Base-by-base conservation (phyloP, 768 basidiomycete genomes). In the Trametes punicea region DNA sequence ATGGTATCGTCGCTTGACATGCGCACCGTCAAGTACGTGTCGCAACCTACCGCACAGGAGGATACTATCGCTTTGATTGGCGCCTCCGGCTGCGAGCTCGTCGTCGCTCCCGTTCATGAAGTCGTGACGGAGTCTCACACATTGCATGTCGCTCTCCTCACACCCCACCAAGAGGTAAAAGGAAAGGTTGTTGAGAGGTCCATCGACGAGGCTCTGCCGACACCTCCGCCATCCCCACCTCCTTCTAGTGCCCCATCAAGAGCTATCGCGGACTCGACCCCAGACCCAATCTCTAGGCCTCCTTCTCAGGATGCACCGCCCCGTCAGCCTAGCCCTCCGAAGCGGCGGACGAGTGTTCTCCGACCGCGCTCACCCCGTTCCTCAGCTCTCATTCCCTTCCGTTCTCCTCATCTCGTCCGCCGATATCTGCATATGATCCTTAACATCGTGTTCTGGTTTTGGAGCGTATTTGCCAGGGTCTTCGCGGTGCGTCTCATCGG, bases 211-310 rank as follows among this genome's bases (percentile, higher is more conserved):
- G 39, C 51, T 7, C 57, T 64, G 2, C 63, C 61, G 8, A 66
- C 65, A 1, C 65, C 65, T n/a, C 65, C 65, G 7, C 62, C 65
- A 0, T 66, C 65, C 9, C 65, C 65, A 16, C 65, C 65, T 3
- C 38, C 31, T 29, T 40, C 29, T 11, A 39, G 44, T 7, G 29
- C 34, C 7, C 29, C 42, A 7, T 36, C 55, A 10, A 29, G 49
- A 1, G 5, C 48, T 11, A 11, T 36, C n/a, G 23, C 23, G 13
- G 51, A 44, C 0, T 13, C 48, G 6, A 16, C 34, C 3, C 16
- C 23, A 11, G 33, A 26, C 2, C 25, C 48, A 6, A 3, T 7
- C 2, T 23, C 46, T 4, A 20, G 26, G 1, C 6, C 42, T 15
- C 11, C 26, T 5, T 25, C 42, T 0, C 18, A n/a, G 18, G 4